Percentiles rank a stretch among this genome's conserved stretches.
Conservation (phyloP, 495 filamentous ascomycete genomes). For the Daldinia decipiens region DNA sequence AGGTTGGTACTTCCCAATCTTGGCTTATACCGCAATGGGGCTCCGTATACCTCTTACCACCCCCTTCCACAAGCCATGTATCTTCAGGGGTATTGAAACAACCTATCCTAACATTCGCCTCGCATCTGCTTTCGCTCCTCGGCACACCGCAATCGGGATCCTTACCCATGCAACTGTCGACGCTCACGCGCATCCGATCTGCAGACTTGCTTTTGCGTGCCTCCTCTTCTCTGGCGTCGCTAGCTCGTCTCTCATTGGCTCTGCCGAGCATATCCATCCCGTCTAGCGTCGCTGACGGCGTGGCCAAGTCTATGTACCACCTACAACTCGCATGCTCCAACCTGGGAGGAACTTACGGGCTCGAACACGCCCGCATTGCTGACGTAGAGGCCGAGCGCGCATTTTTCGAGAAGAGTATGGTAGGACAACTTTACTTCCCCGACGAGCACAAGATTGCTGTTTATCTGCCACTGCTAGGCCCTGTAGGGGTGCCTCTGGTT, state of each 20-base stretch:
- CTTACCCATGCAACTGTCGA: constrained; percentile 85
- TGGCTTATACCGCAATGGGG: constrained; percentile 99
- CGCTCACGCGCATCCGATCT: constrained; percentile 82
- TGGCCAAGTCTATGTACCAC: constrained; percentile 79
- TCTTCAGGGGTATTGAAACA: constrained; percentile 70
- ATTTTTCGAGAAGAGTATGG: constrained; percentile 99
- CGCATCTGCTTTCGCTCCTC: constrained; percentile 88
- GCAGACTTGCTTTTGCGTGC: constrained; percentile 89
- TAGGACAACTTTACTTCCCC: constrained; percentile 95
- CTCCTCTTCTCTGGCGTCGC: constrained; percentile 90
- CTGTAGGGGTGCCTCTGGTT: constrained; percentile 88
- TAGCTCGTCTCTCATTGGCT: constrained; percentile 85
- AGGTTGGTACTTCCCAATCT: constrained; percentile 76
- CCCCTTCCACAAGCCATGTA: constrained; percentile 53
- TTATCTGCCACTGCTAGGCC: constrained; percentile 90
- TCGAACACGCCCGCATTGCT: constrained; percentile 83
- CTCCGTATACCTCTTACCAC: constrained; percentile 82
- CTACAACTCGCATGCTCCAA: constrained; percentile 79
- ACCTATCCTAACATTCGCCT: constrained; percentile 87
- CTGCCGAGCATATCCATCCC: constrained; percentile 93
- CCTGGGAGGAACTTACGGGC: constrained; percentile 67
- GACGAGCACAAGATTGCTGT: constrained; percentile 99
- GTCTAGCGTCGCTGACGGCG: constrained; percentile 82
- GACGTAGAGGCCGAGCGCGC: constrained; percentile 90
- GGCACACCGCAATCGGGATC: constrained; percentile 83